These are phyloP conservation scores for Strigomonas galati DNA, from an alignment of 208 protist genomes.

Conservation along the genomic window DNA sequence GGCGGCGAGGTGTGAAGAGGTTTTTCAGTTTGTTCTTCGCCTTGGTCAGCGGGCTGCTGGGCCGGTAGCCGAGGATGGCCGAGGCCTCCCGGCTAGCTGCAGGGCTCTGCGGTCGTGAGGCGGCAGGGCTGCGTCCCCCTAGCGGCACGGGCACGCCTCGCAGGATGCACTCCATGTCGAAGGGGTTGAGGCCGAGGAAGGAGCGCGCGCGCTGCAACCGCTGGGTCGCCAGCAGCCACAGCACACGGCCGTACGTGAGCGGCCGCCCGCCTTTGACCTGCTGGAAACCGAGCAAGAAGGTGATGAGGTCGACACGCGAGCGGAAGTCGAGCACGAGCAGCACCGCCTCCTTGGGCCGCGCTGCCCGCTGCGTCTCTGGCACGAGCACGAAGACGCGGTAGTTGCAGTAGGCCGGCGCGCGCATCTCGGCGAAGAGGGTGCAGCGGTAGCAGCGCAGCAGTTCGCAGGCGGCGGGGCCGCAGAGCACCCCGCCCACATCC, in stretches of 20 bases:
- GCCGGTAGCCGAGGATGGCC: not conserved
- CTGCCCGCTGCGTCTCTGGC: slow-evolving; percentile 25
- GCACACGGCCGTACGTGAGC: slow-evolving; percentile 61
- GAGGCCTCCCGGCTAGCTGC: not conserved
- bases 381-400: slow-evolving; percentile 62
- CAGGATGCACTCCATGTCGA: slow-evolving; percentile 17
- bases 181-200: slow-evolving; percentile 31
- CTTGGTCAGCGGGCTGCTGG: not conserved
- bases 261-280: not conserved
- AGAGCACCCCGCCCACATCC: slow-evolving; percentile 44
- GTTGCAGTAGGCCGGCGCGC: slow-evolving; percentile 9
- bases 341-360: slow-evolving; percentile 26
- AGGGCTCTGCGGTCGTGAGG: not conserved
- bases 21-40: not conserved
- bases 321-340: slow-evolving; percentile 71
- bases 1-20: not conserved
- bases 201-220: slow-evolving; percentile 33
- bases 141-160: not conserved
- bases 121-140: not conserved
- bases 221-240: slow-evolving; percentile 73
- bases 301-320: slow-evolving; percentile 44
- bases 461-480: slow-evolving; percentile 45
- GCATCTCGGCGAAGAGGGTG: slow-evolving; percentile 39
- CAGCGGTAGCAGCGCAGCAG: slow-evolving; percentile 54
- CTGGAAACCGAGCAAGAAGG: slow-evolving; percentile 28